Conservation (phyloP, 106 monocot species). For the Apostasia ramifera region DNA sequence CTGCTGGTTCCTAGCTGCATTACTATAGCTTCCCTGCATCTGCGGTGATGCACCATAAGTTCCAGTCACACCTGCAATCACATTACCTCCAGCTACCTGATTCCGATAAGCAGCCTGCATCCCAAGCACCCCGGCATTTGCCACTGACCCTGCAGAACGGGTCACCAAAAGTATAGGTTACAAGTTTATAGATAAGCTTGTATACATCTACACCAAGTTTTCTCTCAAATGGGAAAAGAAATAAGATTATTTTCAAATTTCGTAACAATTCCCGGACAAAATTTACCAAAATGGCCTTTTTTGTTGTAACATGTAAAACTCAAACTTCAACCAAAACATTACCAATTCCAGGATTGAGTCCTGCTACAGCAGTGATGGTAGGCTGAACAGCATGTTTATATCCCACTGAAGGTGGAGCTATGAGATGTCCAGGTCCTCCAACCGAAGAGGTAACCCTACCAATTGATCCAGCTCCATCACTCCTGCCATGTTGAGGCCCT, state of each 20-base stretch:
- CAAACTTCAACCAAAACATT: constrained; percentile 61
- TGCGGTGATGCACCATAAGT: constrained; percentile 24
- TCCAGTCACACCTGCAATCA: constrained; percentile 16
- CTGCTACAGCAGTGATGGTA: constrained; percentile 18
- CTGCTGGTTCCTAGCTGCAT: constrained; percentile 19
- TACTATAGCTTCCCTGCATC: constrained; percentile 47
- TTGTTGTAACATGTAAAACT: constrained; percentile 21
- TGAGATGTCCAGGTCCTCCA: constrained; percentile 35
- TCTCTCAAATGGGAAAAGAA: no score
- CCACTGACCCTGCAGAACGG: constrained; percentile 4
- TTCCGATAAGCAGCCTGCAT: constrained; percentile 38
- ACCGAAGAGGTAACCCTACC: constrained; percentile 3
- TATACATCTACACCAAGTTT: no score
- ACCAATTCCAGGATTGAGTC: constrained; percentile 54
- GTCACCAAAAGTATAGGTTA: background rate
- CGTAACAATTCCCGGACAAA: background rate
- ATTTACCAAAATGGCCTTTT: no score
- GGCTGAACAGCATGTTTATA: constrained; percentile 18
- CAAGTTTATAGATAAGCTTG: no score
- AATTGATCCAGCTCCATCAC: constrained; percentile 9
- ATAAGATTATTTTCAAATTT: background rate
- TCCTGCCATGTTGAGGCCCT: constrained; percentile 19
- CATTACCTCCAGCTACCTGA: constrained; percentile 13
- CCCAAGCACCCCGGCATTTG: constrained; percentile 20
- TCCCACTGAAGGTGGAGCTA: constrained; percentile 42